These are phyloP conservation scores for Heliamphora pulchella DNA, from an alignment of 179 eudicot species.

Conservation along the genomic window DNA sequence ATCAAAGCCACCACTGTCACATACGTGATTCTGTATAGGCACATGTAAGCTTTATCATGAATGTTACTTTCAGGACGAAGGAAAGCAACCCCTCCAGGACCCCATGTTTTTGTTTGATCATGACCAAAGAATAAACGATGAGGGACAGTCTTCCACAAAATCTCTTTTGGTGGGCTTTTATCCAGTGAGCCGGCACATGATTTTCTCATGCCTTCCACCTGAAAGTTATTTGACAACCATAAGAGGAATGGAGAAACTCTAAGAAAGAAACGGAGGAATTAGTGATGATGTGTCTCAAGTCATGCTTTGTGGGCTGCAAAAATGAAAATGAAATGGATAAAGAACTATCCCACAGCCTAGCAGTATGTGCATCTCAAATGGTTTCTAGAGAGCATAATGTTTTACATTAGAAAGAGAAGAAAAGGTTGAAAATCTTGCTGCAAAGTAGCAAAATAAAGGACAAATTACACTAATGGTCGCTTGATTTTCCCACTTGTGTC, in stretches of 20 bases:
- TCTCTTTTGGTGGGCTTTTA: constrained; percentile 68
- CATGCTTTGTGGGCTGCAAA: neutral
- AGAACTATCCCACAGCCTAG: neutral
- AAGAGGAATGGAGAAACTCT: neutral
- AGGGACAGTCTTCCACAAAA: constrained; percentile 56
- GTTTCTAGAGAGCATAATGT: neutral
- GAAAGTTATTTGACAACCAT: constrained; percentile 13
- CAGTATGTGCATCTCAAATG: neutral
- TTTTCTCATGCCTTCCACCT: constrained; percentile 90
- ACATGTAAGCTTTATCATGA: constrained; percentile 49
- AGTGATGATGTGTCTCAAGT: neutral
- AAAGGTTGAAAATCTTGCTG: neutral
- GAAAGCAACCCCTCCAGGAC: constrained; percentile 95
- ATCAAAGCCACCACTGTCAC: constrained; percentile 27
- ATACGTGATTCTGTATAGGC: constrained; percentile 81
- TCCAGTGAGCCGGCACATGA: constrained; percentile 72
- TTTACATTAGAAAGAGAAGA: neutral
- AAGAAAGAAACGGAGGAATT: neutral
- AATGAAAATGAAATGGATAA: neutral
- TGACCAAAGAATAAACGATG: constrained; percentile 85
- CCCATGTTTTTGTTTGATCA: constrained; percentile 64
- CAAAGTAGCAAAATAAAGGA: neutral
- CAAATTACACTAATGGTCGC: no score
- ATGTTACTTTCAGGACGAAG: constrained; percentile 61
- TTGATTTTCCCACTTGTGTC: no score